Evolutionary conservation across 768 basidiomycete genomes (phyloP).

Genomic region (Aureoboletus auriporus): DNA sequence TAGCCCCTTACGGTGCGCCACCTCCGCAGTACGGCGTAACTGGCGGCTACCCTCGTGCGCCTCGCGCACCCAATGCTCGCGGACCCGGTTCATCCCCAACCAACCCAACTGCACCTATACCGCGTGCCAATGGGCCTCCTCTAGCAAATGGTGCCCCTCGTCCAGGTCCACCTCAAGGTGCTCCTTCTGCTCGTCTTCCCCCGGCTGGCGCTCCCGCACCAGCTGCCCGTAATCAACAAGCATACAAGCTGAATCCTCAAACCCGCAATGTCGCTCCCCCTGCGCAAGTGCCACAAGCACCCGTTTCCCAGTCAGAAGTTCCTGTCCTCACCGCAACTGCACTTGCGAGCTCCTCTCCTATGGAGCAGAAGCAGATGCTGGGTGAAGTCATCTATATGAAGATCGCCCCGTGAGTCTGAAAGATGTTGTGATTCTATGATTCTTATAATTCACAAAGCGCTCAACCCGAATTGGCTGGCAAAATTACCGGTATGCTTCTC

Average conservation of each 20-base stretch:
- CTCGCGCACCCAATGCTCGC: slow-evolving; percentile 61
- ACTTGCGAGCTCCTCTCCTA: slow-evolving; percentile 54
- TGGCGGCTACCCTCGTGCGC: slow-evolving; percentile 55
- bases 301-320: slow-evolving; percentile 45
- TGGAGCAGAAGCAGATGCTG: slow-evolving; percentile 98
- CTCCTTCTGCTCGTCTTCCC: slow-evolving; percentile 41
- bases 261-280: slow-evolving; percentile 35
- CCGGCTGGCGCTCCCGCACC: slow-evolving; percentile 46
- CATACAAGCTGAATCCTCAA: slow-evolving; percentile 32
- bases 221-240: slow-evolving; percentile 31
- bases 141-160: slow-evolving; percentile 54
- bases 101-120: slow-evolving; percentile 55
- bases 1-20: slow-evolving; percentile 69
- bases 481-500: slow-evolving; percentile 97
- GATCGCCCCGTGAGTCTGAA: slow-evolving; percentile 62
- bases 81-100: slow-evolving; percentile 71
- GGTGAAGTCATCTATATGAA: slow-evolving; percentile 96
- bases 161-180: slow-evolving; percentile 36
- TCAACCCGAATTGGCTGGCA: slow-evolving; percentile 93
- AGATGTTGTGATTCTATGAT: background rate
- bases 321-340: slow-evolving; percentile 59
- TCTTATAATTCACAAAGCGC: slow-evolving; percentile 38
- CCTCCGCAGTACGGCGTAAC: slow-evolving; percentile 77
- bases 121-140: slow-evolving; percentile 62
- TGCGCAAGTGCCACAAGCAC: slow-evolving; percentile 30